Percentiles rank a stretch among this genome's conserved stretches.
phyloP scores from a whole-genome alignment of 352 stramenopile genomes.

The Phytophthora pisi region DNA sequence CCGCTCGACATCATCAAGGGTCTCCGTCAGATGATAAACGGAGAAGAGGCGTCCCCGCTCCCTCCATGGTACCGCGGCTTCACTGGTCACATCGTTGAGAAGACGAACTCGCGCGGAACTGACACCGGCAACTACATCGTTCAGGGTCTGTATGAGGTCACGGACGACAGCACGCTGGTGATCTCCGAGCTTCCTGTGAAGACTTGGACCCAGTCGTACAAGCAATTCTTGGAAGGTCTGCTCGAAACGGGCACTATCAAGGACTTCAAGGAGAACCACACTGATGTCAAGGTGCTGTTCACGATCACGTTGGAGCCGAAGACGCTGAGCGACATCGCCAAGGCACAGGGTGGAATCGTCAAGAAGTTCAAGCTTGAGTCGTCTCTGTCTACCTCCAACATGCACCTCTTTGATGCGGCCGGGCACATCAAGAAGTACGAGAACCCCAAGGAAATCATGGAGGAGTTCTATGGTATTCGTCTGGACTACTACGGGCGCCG shows the following conservation, averaged over 20 bases:
- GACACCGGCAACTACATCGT: constrained; percentile 83
- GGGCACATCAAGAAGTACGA: constrained; percentile 95
- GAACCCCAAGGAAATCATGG: constrained; percentile 91
- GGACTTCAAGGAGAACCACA: constrained; percentile 94
- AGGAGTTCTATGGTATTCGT: constrained; percentile 94
- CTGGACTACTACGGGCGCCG: constrained; percentile 93
- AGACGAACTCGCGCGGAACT: constrained; percentile 54
- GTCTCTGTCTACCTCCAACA: constrained; percentile 95
- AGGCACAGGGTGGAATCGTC: constrained; percentile 78
- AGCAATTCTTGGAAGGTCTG: constrained; percentile 93
- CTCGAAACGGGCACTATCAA: constrained; percentile 88
- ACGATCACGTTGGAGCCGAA: constrained; percentile 84
- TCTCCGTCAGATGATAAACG: constrained; percentile 69
- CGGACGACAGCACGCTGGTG: constrained; percentile 89
- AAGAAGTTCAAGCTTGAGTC: constrained; percentile 97
- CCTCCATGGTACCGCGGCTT: constrained; percentile 94
- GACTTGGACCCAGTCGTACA: constrained; percentile 97
- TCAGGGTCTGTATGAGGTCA: constrained; percentile 83
- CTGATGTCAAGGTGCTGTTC: constrained; percentile 92
- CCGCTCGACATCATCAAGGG: constrained; percentile 89
- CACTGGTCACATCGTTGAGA: constrained; percentile 86
- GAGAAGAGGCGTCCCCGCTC: constrained; percentile 62
- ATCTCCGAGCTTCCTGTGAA: constrained; percentile 97
- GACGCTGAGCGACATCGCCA: constrained; percentile 69
- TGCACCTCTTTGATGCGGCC: constrained; percentile 95